Base-by-base conservation (phyloP, 2,329 filamentous ascomycete genomes). In the Leptosphaerulina australis region DNA sequence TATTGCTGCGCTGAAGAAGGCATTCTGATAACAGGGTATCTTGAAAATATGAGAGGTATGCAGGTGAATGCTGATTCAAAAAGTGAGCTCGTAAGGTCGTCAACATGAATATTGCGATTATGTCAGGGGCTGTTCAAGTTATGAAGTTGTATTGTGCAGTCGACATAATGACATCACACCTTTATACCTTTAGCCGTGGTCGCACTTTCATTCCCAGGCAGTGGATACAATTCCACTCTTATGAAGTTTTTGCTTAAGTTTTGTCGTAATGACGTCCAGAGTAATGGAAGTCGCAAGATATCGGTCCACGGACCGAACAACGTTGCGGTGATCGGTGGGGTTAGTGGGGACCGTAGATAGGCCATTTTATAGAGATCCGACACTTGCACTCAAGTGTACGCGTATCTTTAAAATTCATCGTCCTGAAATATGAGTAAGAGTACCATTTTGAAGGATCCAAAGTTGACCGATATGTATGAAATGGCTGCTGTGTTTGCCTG, bases 81-180 rank as follows among this genome's bases (percentile, higher is more conserved):
- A n/a, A 10, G 22, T 20, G 14, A 24, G 12, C 5, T 10, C 22
- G 33, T 6, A n/a, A 24, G n/a, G 21, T 26, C 20, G 18, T 18
- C 17, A 31, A 35, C 14, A 14, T 17, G 18, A 29, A 14, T n/a
- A 15, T 1, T 18, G 35, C 21, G 20, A 39, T 20, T 21, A 14
- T 44, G 29, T 38, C 31, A 20, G 28, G 21, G 31, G 8, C 33
- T n/a, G 10, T 15, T 7, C 21, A 11, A 28, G n/a, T 44, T 38
- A 26, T 31, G 28, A 22, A 31, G 28, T 17, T 8, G 24, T 25
- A 39, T 5, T 4, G 11, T 29, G 4, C 21, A 26, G 10, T 45
- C 56, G 53, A 53, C 53, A 57, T 55, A 8, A 55, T 57, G 56
- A 59, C 58, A 59, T 61, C 56, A 60, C 44, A 34, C 26, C 25